Base-by-base conservation (phyloP, 2,329 filamentous ascomycete species). In the Aspergillus sp. region DNA sequence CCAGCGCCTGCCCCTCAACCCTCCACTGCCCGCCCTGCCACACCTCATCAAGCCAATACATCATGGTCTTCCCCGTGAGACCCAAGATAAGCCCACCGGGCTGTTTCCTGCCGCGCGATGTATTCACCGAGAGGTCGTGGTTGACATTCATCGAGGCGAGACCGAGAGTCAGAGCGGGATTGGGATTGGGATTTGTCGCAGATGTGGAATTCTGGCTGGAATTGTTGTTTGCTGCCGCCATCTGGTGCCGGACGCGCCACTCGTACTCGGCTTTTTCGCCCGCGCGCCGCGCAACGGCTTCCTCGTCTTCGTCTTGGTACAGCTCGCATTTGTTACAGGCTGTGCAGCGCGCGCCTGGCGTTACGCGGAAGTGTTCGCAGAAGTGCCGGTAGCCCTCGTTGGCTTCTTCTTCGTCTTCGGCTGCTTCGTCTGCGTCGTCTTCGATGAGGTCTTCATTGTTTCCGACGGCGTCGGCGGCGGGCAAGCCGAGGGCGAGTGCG, bases 291-390 rank as follows among this genome's bases (percentile, higher is more conserved):
- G 93, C 83, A 22, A 92, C 87, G 38, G 82, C 80, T 63, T 92
- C 87, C 73, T 93, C 91, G 58, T 88, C 85, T 77, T 93, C 90
- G 79, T 89, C 91, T 48, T 81, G 76, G 69, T 87, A 87, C 11
- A 94, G 82, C 72, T 93, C 92, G 77, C 91, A 94, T 70, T 87
- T 88, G 47, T 89, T 88, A 78, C 95, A 98, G 75, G 96, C 88
- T 1, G 76, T 83, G 75, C 95, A 99, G 15, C 83, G 82, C 15
- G 86, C 85, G 53, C 93, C 92, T 0, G 90, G 91, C 64, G 91
- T 85, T 9, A 91, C 89, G 8, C 95, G 86, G 76, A 98, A 98
- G 78, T 98, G 95, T 74, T 97, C 91, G 75, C 95, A 99, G 73
- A 97, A 99, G 77, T 99, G 95, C 45, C 88, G 84, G 76, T 99